phyloP scores from a whole-genome alignment of 768 basidiomycete genomes.

The Podaxis sp. region DNA sequence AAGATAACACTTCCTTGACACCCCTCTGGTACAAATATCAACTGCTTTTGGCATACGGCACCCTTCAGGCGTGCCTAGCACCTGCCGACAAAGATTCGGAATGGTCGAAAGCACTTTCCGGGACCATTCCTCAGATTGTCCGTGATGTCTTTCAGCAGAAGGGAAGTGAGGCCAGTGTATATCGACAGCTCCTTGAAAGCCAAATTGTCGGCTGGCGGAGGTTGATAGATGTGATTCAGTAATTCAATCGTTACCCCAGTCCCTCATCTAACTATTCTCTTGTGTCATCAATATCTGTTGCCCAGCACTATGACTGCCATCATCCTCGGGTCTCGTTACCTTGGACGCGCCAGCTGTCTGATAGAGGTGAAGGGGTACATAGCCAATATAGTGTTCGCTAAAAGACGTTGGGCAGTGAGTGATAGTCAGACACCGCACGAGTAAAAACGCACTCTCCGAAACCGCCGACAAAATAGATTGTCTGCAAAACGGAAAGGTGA shows the following conservation, averaged over 20 bases:
- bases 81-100: constrained; percentile 28
- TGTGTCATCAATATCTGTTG: neutral
- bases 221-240: neutral
- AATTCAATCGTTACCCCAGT: neutral
- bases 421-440: neutral
- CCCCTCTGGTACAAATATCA: constrained; percentile 33
- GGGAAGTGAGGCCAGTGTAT: constrained; percentile 14
- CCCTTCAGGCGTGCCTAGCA: constrained; percentile 28
- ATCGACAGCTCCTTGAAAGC: constrained; percentile 6
- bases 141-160: constrained; percentile 20
- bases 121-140: constrained; percentile 23
- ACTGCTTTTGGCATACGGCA: constrained; percentile 37
- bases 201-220: constrained; percentile 5
- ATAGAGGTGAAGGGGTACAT: constrained; percentile 45
- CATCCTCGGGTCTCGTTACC: neutral
- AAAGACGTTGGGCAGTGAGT: neutral
- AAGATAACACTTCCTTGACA: neutral
- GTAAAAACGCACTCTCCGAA: constrained; percentile 42
- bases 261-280: neutral
- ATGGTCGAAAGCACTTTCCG: constrained; percentile 29
- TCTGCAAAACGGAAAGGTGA: constrained; percentile 24
- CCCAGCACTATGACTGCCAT: neutral
- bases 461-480: constrained; percentile 52
- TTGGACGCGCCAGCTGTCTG: constrained; percentile 23
- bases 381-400: constrained; percentile 50